These are phyloP conservation scores for Fusarium sp. DNA, from an alignment of 2,329 filamentous ascomycete species.

Conservation along the genomic window DNA sequence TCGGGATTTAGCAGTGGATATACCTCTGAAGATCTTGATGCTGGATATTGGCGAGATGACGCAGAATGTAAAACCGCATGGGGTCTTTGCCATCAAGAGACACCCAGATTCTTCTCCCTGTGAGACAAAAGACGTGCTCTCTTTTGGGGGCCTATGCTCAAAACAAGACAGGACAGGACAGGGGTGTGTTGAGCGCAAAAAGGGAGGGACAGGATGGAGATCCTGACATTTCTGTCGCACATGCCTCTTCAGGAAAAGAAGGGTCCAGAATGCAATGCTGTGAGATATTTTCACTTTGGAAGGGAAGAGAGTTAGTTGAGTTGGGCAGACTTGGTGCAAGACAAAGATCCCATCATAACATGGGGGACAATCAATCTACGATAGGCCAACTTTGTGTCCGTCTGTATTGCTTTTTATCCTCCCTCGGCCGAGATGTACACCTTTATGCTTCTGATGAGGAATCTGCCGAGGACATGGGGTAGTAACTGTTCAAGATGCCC, in stretches of 20 bases:
- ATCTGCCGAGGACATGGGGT: background rate
- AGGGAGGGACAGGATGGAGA: background rate
- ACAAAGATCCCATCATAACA: background rate
- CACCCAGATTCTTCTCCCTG: slow-evolving; percentile 2
- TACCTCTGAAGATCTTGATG: slow-evolving; percentile 26
- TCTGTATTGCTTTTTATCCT: background rate
- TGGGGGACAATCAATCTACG: slow-evolving; percentile 6
- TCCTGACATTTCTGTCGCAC: background rate
- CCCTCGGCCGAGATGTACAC: background rate
- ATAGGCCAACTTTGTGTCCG: slow-evolving; percentile 9
- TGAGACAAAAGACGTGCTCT: slow-evolving; percentile 3
- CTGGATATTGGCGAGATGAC: slow-evolving; percentile 34
- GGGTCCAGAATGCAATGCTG: background rate
- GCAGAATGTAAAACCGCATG: slow-evolving; percentile 2
- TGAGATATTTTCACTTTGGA: background rate
- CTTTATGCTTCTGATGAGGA: background rate
- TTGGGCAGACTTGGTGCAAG: slow-evolving; percentile 7
- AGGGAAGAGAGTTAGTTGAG: background rate
- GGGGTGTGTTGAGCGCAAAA: background rate
- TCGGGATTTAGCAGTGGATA: slow-evolving; percentile 13
- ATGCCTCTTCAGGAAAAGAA: background rate
- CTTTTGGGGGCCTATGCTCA: background rate
- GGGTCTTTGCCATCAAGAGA: background rate
- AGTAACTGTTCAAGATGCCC: background rate
- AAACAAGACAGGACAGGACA: background rate